These are phyloP conservation scores for Aschersonia sp. DNA, from an alignment of 2,329 filamentous ascomycete species.

Conservation along the genomic window DNA sequence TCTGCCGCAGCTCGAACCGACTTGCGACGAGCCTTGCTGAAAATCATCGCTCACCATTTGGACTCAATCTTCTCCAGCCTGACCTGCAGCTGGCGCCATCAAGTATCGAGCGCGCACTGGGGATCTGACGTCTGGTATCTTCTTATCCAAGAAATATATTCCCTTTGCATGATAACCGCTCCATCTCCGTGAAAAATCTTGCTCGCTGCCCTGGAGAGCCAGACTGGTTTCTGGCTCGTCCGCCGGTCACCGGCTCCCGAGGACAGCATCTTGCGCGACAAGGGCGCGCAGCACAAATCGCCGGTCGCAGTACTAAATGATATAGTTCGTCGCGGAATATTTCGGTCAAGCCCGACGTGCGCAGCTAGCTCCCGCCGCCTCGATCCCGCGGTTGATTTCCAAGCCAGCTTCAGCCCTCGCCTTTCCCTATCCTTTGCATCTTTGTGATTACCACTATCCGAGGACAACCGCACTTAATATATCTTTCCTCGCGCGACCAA, in stretches of 20 bases:
- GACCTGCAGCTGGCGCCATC: slow-evolving; percentile 2
- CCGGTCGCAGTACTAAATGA: too few species aligned
- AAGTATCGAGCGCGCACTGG: background rate
- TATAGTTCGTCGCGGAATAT: too few species aligned
- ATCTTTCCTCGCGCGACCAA: too few species aligned
- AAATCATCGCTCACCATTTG: background rate
- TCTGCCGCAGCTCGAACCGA: slow-evolving; percentile 7
- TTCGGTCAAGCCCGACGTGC: too few species aligned
- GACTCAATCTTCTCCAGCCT: background rate
- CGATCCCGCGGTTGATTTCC: too few species aligned
- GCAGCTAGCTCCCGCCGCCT: too few species aligned
- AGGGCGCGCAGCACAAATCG: background rate
- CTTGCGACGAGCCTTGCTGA: slow-evolving; percentile 5
- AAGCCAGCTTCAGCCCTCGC: too few species aligned
- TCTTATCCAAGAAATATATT: background rate
- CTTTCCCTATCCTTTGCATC: background rate
- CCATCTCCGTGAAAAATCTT: background rate
- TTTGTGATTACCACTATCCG: too few species aligned
- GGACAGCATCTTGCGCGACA: background rate
- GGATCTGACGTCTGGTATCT: background rate
- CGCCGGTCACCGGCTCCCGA: background rate
- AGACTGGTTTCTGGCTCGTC: background rate
- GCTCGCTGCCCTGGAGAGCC: background rate
- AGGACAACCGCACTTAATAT: too few species aligned
- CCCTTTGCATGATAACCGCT: background rate